Base-by-base conservation (phyloP, 2,329 filamentous ascomycete genomes). In the Trichophyton verrucosum region DNA sequence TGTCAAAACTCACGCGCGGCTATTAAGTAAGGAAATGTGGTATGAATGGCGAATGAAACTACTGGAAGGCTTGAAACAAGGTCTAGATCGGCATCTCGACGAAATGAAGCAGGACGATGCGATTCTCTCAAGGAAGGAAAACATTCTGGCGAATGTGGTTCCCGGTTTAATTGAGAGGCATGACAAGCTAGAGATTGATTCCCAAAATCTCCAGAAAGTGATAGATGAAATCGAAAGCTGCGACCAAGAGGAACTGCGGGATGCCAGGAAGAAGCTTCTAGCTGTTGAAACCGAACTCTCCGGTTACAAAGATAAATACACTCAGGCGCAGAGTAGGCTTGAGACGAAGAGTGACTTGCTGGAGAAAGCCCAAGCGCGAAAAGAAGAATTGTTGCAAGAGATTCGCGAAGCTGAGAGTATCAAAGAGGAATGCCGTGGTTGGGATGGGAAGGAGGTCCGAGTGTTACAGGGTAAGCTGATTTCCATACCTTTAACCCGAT, bases 11-110 rank as follows among this genome's bases (percentile, higher is more conserved):
- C 88, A 95, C 72, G 90, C 92, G 15, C 84, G 94, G 27, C 80
- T 96, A 13, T 79, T 91, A 58, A 96, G 92, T 76, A 96, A 96
- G 71, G 90, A 89, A 61, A 91, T 94, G 78, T 99, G 94, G 94
- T 99, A 99, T 72, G 88, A 92, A 69, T 99, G 94, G 94, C 86
- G 94, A 46, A 92, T 89, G 80, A 92, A 94, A 68, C 81, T 97
- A 24, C 85, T 88, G 33, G 81, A 91, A 61, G 88, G 89, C 17
- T 80, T 99, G 42, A 91, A 88, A 70, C 86, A 90, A 66, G 91
- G 89, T 2, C 81, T 97, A 2, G 73, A 88, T 60, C 85, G 82
- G 63, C 94, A 91, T 61, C 79, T 83, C 1, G 82, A 88, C 61
- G 89, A 86, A 20, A 89, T 99, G 83, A 81, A 84, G 55, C 76